Evolutionary conservation across 768 basidiomycete genomes (phyloP), one percentile per base, ranked within the genome.

Genomic region (Zangia roseola): DNA sequence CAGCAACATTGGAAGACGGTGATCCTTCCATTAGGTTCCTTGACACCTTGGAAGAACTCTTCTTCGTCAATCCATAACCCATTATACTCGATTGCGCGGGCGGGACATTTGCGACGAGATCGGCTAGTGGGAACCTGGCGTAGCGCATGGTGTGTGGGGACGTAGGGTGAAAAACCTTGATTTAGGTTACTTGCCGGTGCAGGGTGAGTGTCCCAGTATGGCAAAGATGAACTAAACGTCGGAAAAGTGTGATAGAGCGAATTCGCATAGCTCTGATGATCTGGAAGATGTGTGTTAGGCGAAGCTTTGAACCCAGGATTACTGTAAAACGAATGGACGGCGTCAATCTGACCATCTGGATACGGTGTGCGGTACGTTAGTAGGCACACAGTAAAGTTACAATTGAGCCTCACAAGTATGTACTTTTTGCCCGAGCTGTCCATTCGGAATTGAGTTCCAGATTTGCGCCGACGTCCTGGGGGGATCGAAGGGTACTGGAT

Each of bases 61-160:
- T 34, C 47, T 41, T 52, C 45, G 2, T 60, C 59, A 1, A 58
- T 40, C 49, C 47, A 55, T 7, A 50, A 2, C 5, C 52, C 52
- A 3, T 24, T 14, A 19, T 39, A 54, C 14, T 48, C 39, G 8
- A 60, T 45, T 4, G 50, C 52, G 20, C 31, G 42, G 9, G 41
- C 34, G 2, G 12, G 26, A 21, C 46, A 39, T 25, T 23, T 28
- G 16, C 20, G 41, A 16, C 20, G 42, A 21, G 36, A 34, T 17
- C 35, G 30, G 10, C 4, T 7, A n/a, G 13, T 8, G 9, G 35
- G 9, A 1, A 21, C 10, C 25, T 3, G 17, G 6, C 14, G 43
- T 12, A 9, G 17, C 3, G 8, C 23, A 7, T 14, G 26, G 7
- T 28, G 40, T 10, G 19, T 14, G 23, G 26, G 40, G 19, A 28